Base-by-base conservation (phyloP, 2,329 filamentous ascomycete genomes). In the Penicillium digitatum region DNA sequence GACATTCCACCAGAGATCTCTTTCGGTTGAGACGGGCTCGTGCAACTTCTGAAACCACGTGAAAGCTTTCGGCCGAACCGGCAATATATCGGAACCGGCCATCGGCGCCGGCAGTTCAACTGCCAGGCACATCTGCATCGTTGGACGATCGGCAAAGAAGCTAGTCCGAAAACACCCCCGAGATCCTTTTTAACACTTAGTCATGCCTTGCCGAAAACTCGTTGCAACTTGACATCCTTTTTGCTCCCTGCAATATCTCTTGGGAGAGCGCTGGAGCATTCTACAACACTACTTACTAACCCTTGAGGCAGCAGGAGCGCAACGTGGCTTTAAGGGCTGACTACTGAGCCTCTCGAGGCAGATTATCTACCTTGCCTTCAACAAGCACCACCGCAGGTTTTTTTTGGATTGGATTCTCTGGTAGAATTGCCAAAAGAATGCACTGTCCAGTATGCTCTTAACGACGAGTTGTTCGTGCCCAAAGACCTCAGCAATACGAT, bases 331-430 rank as follows among this genome's bases (percentile, higher is more conserved):
- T 14, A 14, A 1, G 10, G 20, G 6, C 20, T 24, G 9, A 12
- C 18, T 10, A 16, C 34, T 3, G 34, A 49, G 4, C 40, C 57
- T 18, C 22, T 58, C 10, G n/a, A 20, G 3, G 6, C 49, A 10
- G 44, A 60, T 11, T 54, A 56, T n/a, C 60, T 63, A 20, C 60
- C 50, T 14, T 56, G 48, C 18, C 49, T 58, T 24, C 42, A 45
- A 20, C 48, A 42, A 26, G 43, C 51, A 9, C 42, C 40, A 18
- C 51, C 55, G 27, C 58, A 60, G 20, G 45, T 64, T 35, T 53
- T 35, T 53, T 64, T 6, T 64, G 62, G 63, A 62, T 62, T 24
- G 59, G 61, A 3, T 65, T 58, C 46, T 64, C 57, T 7, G 62
- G 62, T 47, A 64, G 59, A 27, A 32, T 55, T 27, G 56, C 52